phyloP scores from a whole-genome alignment of 2,329 filamentous ascomycete genomes.

The Catunica adiposa region DNA sequence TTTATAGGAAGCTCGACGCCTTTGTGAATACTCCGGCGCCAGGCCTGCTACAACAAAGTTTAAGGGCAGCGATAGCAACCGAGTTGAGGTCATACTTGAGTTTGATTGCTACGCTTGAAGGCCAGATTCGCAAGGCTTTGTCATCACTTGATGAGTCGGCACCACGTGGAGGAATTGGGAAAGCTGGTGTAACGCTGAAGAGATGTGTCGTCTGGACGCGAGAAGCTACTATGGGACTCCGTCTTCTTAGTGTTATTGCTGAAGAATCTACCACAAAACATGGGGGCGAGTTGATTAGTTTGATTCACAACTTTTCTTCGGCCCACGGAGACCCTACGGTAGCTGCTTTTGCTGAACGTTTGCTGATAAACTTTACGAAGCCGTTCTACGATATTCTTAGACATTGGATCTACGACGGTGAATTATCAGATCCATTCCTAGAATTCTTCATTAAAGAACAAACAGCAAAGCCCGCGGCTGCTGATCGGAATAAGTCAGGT shows the following conservation, averaged over 20 bases:
- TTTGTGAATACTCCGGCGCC: slow-evolving; percentile 72
- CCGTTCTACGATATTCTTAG: slow-evolving; percentile 95
- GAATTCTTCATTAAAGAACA: slow-evolving; percentile 86
- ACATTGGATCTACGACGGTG: slow-evolving; percentile 96
- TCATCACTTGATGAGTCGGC: slow-evolving; percentile 52
- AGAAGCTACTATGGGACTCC: slow-evolving; percentile 87
- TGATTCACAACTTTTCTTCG: slow-evolving; percentile 85
- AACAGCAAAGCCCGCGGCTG: slow-evolving; percentile 29
- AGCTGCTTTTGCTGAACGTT: slow-evolving; percentile 75
- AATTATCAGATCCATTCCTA: slow-evolving; percentile 84
- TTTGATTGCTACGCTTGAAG: slow-evolving; percentile 80
- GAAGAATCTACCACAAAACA: slow-evolving; percentile 71
- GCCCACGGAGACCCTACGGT: slow-evolving; percentile 94
- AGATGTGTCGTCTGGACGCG: slow-evolving; percentile 93
- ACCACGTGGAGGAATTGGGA: slow-evolving; percentile 56
- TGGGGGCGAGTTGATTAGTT: slow-evolving; percentile 79
- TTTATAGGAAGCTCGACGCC: slow-evolving; percentile 64
- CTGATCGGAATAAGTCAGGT: slow-evolving; percentile 30
- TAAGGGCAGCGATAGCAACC: slow-evolving; percentile 68
- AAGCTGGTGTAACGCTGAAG: slow-evolving; percentile 83
- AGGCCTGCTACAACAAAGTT: slow-evolving; percentile 79
- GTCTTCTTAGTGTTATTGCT: slow-evolving; percentile 84
- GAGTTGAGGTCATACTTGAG: slow-evolving; percentile 83
- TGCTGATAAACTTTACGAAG: slow-evolving; percentile 71
- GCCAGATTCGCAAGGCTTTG: slow-evolving; percentile 73